Evolutionary conservation across 2,329 filamentous ascomycete species (phyloP), one percentile per base, ranked within the genome.

Genomic region (Aspergillus tubingensis): DNA sequence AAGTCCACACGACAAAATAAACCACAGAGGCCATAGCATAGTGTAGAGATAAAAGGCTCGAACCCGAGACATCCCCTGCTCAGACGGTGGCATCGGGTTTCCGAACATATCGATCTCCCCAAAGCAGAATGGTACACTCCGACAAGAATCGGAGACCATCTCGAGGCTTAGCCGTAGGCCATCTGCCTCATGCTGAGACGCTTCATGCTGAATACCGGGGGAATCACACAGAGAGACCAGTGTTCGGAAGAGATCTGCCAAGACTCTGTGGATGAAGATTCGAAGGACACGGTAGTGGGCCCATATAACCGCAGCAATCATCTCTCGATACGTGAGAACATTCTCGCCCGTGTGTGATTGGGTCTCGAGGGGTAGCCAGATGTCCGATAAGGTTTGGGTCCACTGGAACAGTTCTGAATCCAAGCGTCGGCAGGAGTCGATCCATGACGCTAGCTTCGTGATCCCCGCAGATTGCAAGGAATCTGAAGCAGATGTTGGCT

Each of bases 1-100:
- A 52, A 76, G 62, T 0, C 73, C 74, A 32, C 67, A 73, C 4
- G 73, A 69, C 4, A 72, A 50, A 8, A 74, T 67, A 48, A 74
- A 74, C 75, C 75, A 77, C n/a, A 76, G 61, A 2, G 75, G 75
- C 75, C 75, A 77, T 2, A 76, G 64, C 56, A 76, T 63, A 17
- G 65, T 69, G 27, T 75, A 74, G 0, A 63, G 72, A 23, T 75
- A 70, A 2, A 70, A 70, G 1, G 73, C 74, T 17, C 74, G 73
- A 13, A 76, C 60, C 10, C 63, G 63, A 30, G 63, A 62, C 19
- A 55, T 65, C 5, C 58, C 59, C 19, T 67, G 57, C 2, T 56
- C 38, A 7, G 62, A 63, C 5, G 63, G 59, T 1, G 58, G 59
- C 7, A 63, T 65, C 1, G 67, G 66, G 5, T 71, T 71, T 4